Conservation (phyloP, 345 rosid species). For the Populus nigra region DNA sequence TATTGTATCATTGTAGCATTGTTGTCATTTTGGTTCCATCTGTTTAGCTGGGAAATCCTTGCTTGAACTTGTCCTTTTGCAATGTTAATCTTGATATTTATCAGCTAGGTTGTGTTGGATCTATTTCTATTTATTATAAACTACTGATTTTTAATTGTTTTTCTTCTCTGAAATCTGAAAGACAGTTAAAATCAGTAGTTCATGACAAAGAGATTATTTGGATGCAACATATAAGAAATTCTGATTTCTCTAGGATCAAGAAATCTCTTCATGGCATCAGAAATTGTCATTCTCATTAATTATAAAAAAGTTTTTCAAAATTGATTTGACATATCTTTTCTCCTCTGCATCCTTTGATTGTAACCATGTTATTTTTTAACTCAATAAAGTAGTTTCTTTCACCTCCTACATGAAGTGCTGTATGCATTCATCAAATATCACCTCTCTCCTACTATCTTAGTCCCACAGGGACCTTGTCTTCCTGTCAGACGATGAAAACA, state of each 20-base stretch:
- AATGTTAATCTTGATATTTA: neutral
- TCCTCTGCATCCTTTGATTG: neutral
- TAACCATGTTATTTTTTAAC: neutral
- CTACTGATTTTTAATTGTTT: too few species aligned
- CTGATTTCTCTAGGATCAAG: too few species aligned
- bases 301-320: too few species aligned
- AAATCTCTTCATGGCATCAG: neutral
- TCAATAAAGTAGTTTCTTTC: neutral
- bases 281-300: too few species aligned
- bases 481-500: neutral
- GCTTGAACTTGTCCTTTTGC: neutral
- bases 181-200: too few species aligned
- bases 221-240: too few species aligned
- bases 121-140: neutral
- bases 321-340: neutral
- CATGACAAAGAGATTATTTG: too few species aligned
- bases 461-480: neutral
- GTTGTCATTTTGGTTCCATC: neutral
- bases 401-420: neutral
- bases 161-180: too few species aligned
- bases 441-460: neutral
- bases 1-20: neutral
- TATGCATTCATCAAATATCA: neutral
- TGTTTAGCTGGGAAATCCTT: neutral
- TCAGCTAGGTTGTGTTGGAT: neutral